These are phyloP conservation scores for Cladosporium halotolerans DNA, from an alignment of 2,329 filamentous ascomycete species.

Conservation along the genomic window DNA sequence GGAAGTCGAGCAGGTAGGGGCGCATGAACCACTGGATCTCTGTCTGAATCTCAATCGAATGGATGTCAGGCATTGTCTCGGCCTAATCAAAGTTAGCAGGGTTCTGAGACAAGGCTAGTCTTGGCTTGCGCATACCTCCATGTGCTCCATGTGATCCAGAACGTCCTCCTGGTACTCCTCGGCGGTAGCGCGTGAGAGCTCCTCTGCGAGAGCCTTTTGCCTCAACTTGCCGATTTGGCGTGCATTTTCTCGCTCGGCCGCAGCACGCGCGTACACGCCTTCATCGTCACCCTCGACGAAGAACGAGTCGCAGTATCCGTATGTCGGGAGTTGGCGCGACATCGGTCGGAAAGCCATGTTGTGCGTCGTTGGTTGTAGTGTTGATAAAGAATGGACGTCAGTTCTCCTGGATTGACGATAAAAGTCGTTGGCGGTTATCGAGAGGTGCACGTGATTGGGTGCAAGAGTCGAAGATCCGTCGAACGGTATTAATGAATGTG, in stretches of 20 bases:
- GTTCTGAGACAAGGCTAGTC: slow-evolving; percentile 1
- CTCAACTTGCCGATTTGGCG: slow-evolving; percentile 73
- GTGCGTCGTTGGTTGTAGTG: slow-evolving; percentile 27
- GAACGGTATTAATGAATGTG: slow-evolving; percentile 44
- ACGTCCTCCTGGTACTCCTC: slow-evolving; percentile 94
- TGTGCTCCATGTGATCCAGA: slow-evolving; percentile 85
- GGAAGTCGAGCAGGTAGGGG: slow-evolving; percentile 94
- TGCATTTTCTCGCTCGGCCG: slow-evolving; percentile 67
- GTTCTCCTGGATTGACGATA: slow-evolving; percentile 35
- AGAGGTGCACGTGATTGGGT: slow-evolving; percentile 22
- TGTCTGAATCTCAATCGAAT: slow-evolving; percentile 96
- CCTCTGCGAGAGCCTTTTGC: slow-evolving; percentile 81
- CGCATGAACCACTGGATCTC: slow-evolving; percentile 99
- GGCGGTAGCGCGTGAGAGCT: slow-evolving; percentile 75
- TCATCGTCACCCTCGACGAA: slow-evolving; percentile 59
- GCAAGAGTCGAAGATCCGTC: slow-evolving; percentile 35
- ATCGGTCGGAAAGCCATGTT: slow-evolving; percentile 50
- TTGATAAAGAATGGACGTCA: slow-evolving; percentile 39
- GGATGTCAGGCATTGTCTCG: slow-evolving; percentile 89
- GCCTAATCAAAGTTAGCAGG: slow-evolving; percentile 40
- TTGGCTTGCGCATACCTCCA: slow-evolving; percentile 63
- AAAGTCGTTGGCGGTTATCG: slow-evolving; percentile 22
- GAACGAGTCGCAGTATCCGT: slow-evolving; percentile 61
- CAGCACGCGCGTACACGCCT: slow-evolving; percentile 47
- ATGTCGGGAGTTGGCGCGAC: slow-evolving; percentile 38